Conservation (phyloP, 1,284 basidiomycete species). For the Irpex lacteus region DNA sequence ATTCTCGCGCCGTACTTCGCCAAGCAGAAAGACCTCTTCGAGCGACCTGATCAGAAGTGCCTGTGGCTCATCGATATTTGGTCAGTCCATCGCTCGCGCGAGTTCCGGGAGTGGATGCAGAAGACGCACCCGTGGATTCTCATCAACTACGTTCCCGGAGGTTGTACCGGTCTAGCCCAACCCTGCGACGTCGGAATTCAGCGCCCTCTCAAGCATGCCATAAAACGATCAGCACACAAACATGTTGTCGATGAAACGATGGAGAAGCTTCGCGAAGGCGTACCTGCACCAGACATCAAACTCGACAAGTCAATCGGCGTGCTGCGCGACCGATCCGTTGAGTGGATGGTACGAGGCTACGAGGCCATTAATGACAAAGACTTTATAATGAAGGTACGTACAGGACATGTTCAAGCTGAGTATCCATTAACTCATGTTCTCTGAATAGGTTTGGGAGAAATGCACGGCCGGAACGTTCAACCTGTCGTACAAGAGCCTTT, state of each 20-base stretch:
- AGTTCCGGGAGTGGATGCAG: conserved; percentile 28
- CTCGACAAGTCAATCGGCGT: conserved; percentile 13
- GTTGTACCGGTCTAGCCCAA: conserved; percentile 22
- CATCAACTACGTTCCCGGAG: conserved; percentile 21
- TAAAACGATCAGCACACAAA: conserved; percentile 9
- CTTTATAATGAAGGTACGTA: conserved; percentile 7
- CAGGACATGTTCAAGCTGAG: too few relatives aligned
- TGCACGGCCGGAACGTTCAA: conserved; percentile 10
- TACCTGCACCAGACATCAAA: conserved; percentile 9
- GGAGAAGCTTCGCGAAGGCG: conserved; percentile 12
- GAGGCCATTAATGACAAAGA: conserved; percentile 16
- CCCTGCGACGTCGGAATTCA: conserved; percentile 28
- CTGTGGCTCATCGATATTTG: conserved; percentile 34
- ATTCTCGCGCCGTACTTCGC: conserved; percentile 32
- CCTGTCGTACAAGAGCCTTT: conserved; percentile 12
- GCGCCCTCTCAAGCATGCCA: conserved; percentile 22
- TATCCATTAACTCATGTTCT: not conserved
- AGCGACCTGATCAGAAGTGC: conserved; percentile 25
- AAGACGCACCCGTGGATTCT: conserved; percentile 26
- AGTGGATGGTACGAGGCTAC: conserved; percentile 19
- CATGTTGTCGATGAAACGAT: conserved; percentile 19
- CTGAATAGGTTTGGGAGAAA: conserved; percentile 9
- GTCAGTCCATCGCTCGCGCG: conserved; percentile 34
- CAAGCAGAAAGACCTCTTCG: conserved; percentile 18
- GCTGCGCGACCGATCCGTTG: conserved; percentile 17